phyloP scores from a whole-genome alignment of 1,139 yeast species.

The Magnusiomyces paraingens region DNA sequence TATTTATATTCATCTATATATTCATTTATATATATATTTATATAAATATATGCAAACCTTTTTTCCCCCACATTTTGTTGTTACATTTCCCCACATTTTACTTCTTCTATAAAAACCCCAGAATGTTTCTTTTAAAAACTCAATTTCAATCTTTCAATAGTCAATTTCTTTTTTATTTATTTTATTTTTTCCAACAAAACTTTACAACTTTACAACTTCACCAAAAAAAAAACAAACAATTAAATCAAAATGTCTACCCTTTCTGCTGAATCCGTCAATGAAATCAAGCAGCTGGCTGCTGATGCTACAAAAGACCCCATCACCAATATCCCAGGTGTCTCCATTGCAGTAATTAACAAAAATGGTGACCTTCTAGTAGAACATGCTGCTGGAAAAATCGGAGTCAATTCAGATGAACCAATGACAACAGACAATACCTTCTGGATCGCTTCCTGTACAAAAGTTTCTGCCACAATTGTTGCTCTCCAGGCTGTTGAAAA shows the following conservation, averaged over 20 bases:
- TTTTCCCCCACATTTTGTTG: too few species aligned
- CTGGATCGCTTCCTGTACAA: conserved; percentile 44
- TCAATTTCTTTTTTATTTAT: too few species aligned
- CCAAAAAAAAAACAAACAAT: too few species aligned
- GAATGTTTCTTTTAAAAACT: too few species aligned
- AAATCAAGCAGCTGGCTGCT: conserved; percentile 6
- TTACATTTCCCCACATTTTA: too few species aligned
- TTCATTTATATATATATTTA: too few species aligned
- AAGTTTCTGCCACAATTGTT: conserved; percentile 44
- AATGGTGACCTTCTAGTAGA: conserved; percentile 14
- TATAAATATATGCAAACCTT: too few species aligned
- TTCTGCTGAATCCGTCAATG: conserved; percentile 4
- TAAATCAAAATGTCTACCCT: conserved; percentile 14
- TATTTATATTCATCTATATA: too few species aligned
- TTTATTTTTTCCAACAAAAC: too few species aligned
- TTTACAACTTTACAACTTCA: too few species aligned
- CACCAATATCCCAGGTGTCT: conserved; percentile 12
- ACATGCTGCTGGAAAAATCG: conserved; percentile 23
- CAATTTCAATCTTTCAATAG: too few species aligned
- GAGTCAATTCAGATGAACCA: conserved; percentile 21
- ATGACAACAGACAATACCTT: conserved; percentile 33
- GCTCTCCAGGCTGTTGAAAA: conserved; percentile 42
- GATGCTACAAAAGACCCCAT: conserved; percentile 30
- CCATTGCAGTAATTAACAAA: conserved; percentile 14
- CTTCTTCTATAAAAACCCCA: too few species aligned